Base-by-base conservation (phyloP, 148 eudicot species). In the Suaeda aralocaspica region DNA sequence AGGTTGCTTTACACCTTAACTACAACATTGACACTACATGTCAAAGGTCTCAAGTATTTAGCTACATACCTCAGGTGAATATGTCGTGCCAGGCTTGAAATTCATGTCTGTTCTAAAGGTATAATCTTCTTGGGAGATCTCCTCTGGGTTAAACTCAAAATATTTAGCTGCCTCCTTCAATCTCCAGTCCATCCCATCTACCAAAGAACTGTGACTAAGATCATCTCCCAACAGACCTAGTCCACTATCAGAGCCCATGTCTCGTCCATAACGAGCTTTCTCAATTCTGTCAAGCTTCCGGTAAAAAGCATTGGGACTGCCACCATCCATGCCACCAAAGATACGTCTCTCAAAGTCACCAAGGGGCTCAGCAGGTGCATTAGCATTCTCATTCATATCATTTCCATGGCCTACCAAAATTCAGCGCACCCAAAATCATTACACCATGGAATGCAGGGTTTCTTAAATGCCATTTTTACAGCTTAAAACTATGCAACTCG, bases 151-250 rank as follows among this genome's bases (percentile, higher is more conserved):
- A 34, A 75, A 66, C 64, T 93, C 90, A 79, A 90, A 93, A 64
- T 84, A 83, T 14, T 78, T 64, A 66, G 98, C 95, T 42, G 90
- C 90, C 76, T 87, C 44, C 82, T 81, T 85, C 79, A 93, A 75
- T 72, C 79, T 85, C 34, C 75, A 81, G 49, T 87, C 92, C 88
- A 93, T 70, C 53, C 95, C 92, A 69, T 93, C 96, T 3, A 68
- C 49, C 59, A 85, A 84, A 48, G 89, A 62, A 50, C 59, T 82
- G 61, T 78, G 79, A 72, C 79, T 70, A 71, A 78, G 88, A 78
- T 77, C 85, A 22, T 79, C 72, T 69, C 85, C 85, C 81, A 70
- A 72, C 46, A 31, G 36, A 48, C 62, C 66, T 2, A 65, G 74
- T 52, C 61, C 45, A 64, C 68, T 62, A 25, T 70, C 62, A 51